These are phyloP conservation scores for Taphrina flavorubra DNA, from an alignment of 1,139 yeast genomes.

Conservation along the genomic window DNA sequence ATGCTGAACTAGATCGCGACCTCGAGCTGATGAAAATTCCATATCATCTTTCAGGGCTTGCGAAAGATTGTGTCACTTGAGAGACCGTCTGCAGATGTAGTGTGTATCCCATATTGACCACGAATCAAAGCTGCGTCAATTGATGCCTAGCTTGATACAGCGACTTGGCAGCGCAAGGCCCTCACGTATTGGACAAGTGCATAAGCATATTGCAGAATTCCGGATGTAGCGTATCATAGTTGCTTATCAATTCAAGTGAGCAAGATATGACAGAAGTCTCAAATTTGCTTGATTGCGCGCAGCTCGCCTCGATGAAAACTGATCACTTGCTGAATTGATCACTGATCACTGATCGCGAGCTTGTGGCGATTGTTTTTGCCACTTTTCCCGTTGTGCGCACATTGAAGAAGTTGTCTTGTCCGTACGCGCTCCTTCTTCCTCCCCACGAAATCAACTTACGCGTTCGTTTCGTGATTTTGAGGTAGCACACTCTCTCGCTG, in stretches of 20 bases:
- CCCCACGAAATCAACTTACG: conserved; percentile 17
- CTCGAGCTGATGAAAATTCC: conserved; percentile 9
- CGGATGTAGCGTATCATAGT: no score
- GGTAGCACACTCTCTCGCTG: no score
- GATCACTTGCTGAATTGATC: not conserved
- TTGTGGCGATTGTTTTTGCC: conserved; percentile 8
- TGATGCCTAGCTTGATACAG: no score
- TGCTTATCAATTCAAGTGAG: not conserved
- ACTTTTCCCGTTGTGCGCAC: not conserved
- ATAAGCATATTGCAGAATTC: no score
- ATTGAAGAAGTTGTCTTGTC: no score
- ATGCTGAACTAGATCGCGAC: conserved; percentile 5
- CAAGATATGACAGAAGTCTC: not conserved
- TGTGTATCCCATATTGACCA: no score
- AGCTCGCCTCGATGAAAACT: not conserved
- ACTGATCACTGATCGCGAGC: conserved; percentile 7
- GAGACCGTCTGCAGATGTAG: no score
- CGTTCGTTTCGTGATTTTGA: conserved; percentile 2
- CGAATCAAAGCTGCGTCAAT: no score
- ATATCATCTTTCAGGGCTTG: not conserved
- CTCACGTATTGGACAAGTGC: no score
- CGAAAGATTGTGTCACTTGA: no score
- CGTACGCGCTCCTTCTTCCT: not conserved
- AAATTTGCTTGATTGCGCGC: no score
- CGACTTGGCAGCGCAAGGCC: no score